Percentiles rank a stretch among this genome's conserved stretches.
phyloP scores from a whole-genome alignment of 176 grass and related monocot genomes.

The Triticum timopheevii region DNA sequence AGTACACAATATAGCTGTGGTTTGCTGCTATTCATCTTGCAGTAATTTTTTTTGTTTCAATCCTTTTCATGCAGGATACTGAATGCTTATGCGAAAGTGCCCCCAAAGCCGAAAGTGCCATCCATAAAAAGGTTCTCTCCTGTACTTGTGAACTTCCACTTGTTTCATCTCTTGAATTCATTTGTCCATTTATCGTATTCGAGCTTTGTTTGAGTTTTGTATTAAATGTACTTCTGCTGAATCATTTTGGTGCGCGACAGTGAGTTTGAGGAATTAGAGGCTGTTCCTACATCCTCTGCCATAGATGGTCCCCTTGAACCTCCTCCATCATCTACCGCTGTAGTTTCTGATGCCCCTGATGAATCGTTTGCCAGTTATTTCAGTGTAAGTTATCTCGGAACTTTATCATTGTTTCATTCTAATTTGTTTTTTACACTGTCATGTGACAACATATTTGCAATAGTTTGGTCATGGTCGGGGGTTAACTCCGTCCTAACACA shows the following conservation, averaged over 20 bases:
- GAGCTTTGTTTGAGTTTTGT: neutral
- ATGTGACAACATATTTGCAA: neutral
- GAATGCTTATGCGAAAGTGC: slow-evolving; percentile 87
- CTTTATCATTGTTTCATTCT: neutral
- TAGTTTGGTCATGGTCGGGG: neutral
- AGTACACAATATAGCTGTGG: neutral
- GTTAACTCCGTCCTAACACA: neutral
- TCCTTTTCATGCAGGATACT: slow-evolving; percentile 66
- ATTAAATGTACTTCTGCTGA: neutral
- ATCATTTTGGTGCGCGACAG: slow-evolving; percentile 32
- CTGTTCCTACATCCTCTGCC: slow-evolving; percentile 64
- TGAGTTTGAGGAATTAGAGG: slow-evolving; percentile 84
- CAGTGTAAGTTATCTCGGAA: slow-evolving; percentile 41
- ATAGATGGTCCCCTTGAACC: slow-evolving; percentile 80
- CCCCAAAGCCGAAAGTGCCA: slow-evolving; percentile 75
- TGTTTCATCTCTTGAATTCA: neutral
- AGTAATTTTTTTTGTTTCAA: neutral
- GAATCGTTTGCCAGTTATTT: slow-evolving; percentile 61
- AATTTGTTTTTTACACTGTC: neutral
- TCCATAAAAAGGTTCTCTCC: slow-evolving; percentile 62
- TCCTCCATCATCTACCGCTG: slow-evolving; percentile 19
- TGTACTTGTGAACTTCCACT: neutral
- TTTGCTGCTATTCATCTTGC: neutral
- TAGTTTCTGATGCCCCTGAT: slow-evolving; percentile 48
- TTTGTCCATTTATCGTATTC: neutral